A percentile compares a stretch with the other conserved stretches of the same genome.
These are phyloP conservation scores for Hippophae rhamnoides DNA, from an alignment of 306 rosid species.

Conservation along the genomic window DNA sequence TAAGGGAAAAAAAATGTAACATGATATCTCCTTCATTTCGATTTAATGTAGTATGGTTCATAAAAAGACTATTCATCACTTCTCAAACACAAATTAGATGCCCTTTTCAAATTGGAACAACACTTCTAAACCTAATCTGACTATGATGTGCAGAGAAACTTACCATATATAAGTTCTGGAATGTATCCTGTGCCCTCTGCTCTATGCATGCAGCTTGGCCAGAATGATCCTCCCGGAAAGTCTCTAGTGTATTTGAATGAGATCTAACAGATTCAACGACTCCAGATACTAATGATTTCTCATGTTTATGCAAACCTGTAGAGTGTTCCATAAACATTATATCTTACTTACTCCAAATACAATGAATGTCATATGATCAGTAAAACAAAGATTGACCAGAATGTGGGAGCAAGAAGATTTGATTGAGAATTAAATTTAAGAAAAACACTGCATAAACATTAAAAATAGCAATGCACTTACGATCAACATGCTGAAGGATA, in stretches of 20 bases:
- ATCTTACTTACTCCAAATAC: conserved; percentile 45
- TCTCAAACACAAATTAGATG: too few species aligned
- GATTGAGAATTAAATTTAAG: background rate
- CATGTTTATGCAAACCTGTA: conserved; percentile 46
- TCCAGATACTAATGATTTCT: conserved; percentile 36
- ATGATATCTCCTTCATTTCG: too few species aligned
- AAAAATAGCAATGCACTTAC: conserved; percentile 28
- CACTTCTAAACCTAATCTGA: background rate
- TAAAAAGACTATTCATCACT: too few species aligned
- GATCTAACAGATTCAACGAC: conserved; percentile 37
- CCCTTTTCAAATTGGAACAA: too few species aligned
- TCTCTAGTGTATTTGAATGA: conserved; percentile 46
- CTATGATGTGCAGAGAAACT: conserved; percentile 4
- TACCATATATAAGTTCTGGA: conserved; percentile 55
- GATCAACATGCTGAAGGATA: conserved; percentile 40
- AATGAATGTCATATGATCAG: conserved; percentile 16
- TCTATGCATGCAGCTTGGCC: conserved; percentile 55
- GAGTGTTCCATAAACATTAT: conserved; percentile 3
- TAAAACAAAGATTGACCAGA: too few species aligned
- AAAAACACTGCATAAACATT: conserved; percentile 3
- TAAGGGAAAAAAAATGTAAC: too few species aligned
- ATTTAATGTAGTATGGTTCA: too few species aligned
- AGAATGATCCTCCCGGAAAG: conserved; percentile 48
- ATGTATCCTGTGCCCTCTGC: conserved; percentile 48
- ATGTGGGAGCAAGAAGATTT: too few species aligned